Evolutionary conservation across 129 eudicot species (phyloP), one percentile per base, ranked within the genome.

Genomic region (Escallonia herrerae): DNA sequence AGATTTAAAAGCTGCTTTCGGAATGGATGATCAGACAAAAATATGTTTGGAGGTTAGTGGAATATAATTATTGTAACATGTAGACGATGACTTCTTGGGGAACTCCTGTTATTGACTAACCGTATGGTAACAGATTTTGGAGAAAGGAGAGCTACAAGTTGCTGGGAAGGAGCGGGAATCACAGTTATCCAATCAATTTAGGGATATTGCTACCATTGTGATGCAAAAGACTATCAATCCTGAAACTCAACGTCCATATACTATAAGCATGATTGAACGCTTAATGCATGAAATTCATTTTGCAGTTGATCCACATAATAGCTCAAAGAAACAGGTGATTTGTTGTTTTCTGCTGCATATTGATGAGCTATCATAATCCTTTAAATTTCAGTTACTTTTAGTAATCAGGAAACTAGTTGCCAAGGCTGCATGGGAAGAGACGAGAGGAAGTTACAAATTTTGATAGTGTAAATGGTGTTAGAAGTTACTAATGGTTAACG

Each of bases 111-210:
- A 38, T 8, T 55, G 56, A 38, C 54, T 43, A 68, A 71, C 44
- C 50, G 55, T 60, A 15, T 66, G 66, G 64, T 56, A 13, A 51
- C 81, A 93, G 96, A 93, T 93, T 60, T 76, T 93, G 81, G 96
- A 93, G 65, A 93, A 93, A 83, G 98, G 98, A 72, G 98, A 93
- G 77, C 84, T 93, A 54, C 98, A 93, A 82, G 84, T 93, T 76
- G 98, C 98, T 14, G 96, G 98, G 40, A 93, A 93, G 79, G 98
- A 93, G 75, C 78, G 98, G 76, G 98, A 93, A 65, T 89, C 98
- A 12, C 91, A 83, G 65, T 76, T 93, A 5, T 86, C 87, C 5
- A 89, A 84, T 78, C 98, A 93, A 58, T 93, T 93, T 67, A 79
- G 95, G 59, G 98, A 93, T 75, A 88, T 93, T 77, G 98, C 98